These are phyloP conservation scores for Colletotrichum lindemuthianum DNA, from an alignment of 2,329 filamentous ascomycete species.

Conservation along the genomic window DNA sequence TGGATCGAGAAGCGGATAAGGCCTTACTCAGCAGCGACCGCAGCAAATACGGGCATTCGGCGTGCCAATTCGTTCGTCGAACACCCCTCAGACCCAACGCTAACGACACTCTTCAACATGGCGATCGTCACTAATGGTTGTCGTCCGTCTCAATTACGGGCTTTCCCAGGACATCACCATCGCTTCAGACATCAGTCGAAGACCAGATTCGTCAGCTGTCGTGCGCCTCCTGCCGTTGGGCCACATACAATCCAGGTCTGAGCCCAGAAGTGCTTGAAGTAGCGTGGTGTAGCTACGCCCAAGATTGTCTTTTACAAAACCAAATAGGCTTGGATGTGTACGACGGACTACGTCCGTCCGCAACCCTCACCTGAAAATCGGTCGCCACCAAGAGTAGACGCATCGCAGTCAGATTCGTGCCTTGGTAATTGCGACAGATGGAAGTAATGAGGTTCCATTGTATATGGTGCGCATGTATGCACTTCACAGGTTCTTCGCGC, in stretches of 20 bases:
- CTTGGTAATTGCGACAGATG: background rate
- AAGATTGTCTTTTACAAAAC: too few relatives aligned
- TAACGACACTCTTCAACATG: slow-evolving; percentile 16
- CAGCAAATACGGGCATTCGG: background rate
- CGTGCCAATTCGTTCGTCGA: background rate
- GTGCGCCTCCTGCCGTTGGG: slow-evolving; percentile 20
- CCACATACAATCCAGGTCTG: background rate
- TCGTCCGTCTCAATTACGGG: slow-evolving; percentile 33
- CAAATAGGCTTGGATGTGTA: slow-evolving; percentile 16
- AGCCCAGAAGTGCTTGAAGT: slow-evolving; percentile 16
- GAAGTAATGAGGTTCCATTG: too few relatives aligned
- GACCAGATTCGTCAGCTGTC: background rate
- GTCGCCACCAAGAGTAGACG: slow-evolving; percentile 5
- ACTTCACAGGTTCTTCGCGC: background rate
- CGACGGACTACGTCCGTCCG: slow-evolving; percentile 20
- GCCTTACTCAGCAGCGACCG: too few relatives aligned
- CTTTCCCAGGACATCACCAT: slow-evolving; percentile 10
- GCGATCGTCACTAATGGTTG: slow-evolving; percentile 28
- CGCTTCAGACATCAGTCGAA: slow-evolving; percentile 25
- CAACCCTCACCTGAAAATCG: slow-evolving; percentile 28
- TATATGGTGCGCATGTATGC: background rate
- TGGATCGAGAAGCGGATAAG: too few relatives aligned
- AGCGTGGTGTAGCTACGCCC: background rate
- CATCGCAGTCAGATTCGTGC: background rate
- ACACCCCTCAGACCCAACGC: slow-evolving; percentile 2